Evolutionary conservation across 1,284 basidiomycete genomes (phyloP).

Genomic region (Amylostereum areolatum): DNA sequence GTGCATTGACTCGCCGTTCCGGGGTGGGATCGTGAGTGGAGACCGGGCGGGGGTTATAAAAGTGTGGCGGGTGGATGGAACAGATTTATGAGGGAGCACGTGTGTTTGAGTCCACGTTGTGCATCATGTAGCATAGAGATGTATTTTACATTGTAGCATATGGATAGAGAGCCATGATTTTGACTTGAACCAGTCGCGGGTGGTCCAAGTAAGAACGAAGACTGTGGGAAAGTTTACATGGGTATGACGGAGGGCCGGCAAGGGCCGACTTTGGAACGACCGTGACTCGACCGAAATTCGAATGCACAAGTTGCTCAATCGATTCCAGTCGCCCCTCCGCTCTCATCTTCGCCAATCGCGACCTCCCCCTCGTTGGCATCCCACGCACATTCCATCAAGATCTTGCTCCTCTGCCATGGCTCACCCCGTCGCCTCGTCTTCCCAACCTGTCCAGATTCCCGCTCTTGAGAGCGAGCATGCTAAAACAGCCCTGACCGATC

Average conservation of each 20-base stretch:
- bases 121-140: not conserved
- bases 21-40: constrained; percentile 81
- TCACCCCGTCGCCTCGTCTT: constrained; percentile 31
- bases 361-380: not conserved
- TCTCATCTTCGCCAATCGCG: not conserved
- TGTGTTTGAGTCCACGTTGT: not conserved
- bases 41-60: constrained; percentile 79
- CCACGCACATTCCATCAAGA: not conserved
- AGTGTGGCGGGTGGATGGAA: constrained; percentile 69
- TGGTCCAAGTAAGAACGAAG: no score
- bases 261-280: not conserved
- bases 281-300: constrained; percentile 11
- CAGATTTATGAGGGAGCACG: constrained; percentile 22
- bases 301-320: constrained; percentile 19
- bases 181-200: no score
- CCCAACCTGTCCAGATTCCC: constrained; percentile 28
- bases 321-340: constrained; percentile 13
- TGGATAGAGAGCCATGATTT: no score
- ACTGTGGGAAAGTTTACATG: no score
- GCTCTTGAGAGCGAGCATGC: constrained; percentile 26
- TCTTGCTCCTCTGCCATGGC: constrained; percentile 17
- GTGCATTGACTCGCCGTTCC: constrained; percentile 83
- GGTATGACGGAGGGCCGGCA: not conserved
- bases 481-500: not conserved
- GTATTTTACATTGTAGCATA: not conserved